Conservation (phyloP, 2,329 filamentous ascomycete species). For the Penicillium sp. region DNA sequence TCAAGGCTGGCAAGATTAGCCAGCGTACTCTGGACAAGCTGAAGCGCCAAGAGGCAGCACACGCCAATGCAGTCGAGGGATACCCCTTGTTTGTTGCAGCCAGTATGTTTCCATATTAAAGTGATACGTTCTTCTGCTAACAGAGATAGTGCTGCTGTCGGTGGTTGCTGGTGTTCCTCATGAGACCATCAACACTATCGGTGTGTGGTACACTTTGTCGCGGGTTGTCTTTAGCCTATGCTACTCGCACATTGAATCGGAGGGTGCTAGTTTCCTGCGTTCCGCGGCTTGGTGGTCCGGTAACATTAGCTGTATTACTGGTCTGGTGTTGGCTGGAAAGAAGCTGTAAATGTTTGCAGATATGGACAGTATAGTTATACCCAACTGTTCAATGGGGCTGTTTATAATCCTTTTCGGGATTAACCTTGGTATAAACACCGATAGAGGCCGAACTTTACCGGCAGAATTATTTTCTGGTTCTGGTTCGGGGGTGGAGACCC, state of each 20-base stretch:
- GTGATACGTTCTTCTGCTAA: neutral
- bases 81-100: constrained; percentile 37
- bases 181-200: constrained; percentile 35
- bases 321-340: constrained; percentile 35
- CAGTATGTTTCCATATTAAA: constrained; percentile 16
- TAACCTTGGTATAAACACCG: no score
- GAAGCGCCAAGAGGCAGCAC: constrained; percentile 34
- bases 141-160: constrained; percentile 30
- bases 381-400: neutral
- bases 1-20: constrained; percentile 35
- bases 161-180: constrained; percentile 33
- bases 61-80: constrained; percentile 33
- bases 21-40: constrained; percentile 33
- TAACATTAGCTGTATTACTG: constrained; percentile 37
- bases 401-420: no score
- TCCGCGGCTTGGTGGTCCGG: constrained; percentile 38
- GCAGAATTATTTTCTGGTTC: no score
- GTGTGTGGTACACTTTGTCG: constrained; percentile 34
- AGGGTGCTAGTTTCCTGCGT: constrained; percentile 29
- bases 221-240: constrained; percentile 31
- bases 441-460: no score
- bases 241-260: constrained; percentile 34
- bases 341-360: constrained; percentile 14
- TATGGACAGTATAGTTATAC: neutral
- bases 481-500: no score